A percentile compares a stretch with the other conserved stretches of the same genome.
phyloP scores from a whole-genome alignment of 2,329 filamentous ascomycete species.

The Sordariomycetes sp. region DNA sequence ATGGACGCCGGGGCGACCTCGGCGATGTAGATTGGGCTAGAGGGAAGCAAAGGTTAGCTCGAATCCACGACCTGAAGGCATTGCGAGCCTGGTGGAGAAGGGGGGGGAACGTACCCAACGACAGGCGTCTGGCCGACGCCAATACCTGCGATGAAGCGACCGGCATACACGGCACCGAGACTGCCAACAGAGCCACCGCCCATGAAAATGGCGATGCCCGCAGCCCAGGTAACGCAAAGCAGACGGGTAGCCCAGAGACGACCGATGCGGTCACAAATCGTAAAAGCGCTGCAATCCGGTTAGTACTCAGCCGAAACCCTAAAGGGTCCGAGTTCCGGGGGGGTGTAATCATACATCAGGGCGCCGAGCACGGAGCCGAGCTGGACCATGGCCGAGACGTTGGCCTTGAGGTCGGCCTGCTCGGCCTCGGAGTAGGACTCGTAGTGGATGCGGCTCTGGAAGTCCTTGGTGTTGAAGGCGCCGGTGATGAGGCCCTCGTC shows the following conservation, averaged over 20 bases:
- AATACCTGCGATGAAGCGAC: constrained; percentile 54
- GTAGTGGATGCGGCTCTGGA: constrained; percentile 49
- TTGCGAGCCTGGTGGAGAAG: background rate
- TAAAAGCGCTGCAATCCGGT: constrained; percentile 34
- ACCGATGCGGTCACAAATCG: constrained; percentile 50
- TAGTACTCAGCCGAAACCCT: constrained; percentile 8
- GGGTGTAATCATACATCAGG: constrained; percentile 28
- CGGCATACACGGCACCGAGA: constrained; percentile 49
- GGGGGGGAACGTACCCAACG: constrained; percentile 30
- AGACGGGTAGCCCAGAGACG: constrained; percentile 51
- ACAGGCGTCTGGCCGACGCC: constrained; percentile 59
- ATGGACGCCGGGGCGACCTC: constrained; percentile 61
- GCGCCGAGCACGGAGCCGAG: constrained; percentile 65
- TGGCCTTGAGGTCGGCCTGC: constrained; percentile 59
- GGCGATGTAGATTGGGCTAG: constrained; percentile 56
- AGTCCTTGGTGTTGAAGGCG: constrained; percentile 56
- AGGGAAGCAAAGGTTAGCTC: background rate
- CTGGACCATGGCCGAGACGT: constrained; percentile 75
- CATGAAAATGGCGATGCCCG: constrained; percentile 50
- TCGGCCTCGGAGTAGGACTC: constrained; percentile 37
- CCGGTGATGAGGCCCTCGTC: constrained; percentile 72
- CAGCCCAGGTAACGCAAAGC: constrained; percentile 45
- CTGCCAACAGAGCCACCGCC: constrained; percentile 36
- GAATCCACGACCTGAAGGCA: background rate
- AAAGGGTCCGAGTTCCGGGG: background rate